Conservation (phyloP, 2,329 filamentous ascomycete genomes). For the Aspergillus proliferans region DNA sequence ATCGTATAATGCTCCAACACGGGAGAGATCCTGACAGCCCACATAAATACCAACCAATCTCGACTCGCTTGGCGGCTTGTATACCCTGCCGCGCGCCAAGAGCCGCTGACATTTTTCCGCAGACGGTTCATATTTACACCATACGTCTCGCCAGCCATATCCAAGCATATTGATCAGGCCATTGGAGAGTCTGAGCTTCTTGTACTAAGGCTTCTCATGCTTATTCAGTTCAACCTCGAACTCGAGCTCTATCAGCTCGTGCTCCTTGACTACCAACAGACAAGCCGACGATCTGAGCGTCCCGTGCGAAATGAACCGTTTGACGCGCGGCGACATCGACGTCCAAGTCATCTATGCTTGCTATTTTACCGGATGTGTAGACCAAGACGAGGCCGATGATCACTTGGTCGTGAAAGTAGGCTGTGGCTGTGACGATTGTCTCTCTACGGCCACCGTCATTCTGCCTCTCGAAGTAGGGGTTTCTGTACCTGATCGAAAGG, state of each 20-base stretch:
- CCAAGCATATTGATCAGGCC: not conserved
- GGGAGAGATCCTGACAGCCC: slow-evolving; percentile 1
- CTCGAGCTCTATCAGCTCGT: not conserved
- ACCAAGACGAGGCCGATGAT: slow-evolving; percentile 4
- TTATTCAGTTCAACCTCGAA: slow-evolving; percentile 3
- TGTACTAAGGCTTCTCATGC: not conserved
- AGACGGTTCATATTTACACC: slow-evolving; percentile 1
- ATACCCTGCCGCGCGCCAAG: not conserved
- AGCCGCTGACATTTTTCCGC: not conserved
- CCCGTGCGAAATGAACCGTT: not conserved
- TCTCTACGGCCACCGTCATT: slow-evolving; percentile 1
- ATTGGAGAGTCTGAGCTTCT: slow-evolving; percentile 1
- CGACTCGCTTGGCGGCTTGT: not conserved
- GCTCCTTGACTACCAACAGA: not conserved
- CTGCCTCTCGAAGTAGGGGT: slow-evolving; percentile 5
- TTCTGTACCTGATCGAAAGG: slow-evolving; percentile 8
- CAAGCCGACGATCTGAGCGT: slow-evolving; percentile 2
- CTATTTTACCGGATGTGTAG: slow-evolving; percentile 1
- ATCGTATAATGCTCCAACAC: slow-evolving; percentile 5
- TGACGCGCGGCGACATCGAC: not conserved
- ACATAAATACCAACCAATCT: slow-evolving; percentile 5
- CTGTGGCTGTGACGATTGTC: slow-evolving; percentile 1
- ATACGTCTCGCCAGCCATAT: slow-evolving; percentile 3
- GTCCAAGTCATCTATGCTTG: slow-evolving; percentile 1
- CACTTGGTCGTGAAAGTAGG: not conserved